Evolutionary conservation across 345 rosid genomes (phyloP).

Genomic region (Clarkia xantiana): DNA sequence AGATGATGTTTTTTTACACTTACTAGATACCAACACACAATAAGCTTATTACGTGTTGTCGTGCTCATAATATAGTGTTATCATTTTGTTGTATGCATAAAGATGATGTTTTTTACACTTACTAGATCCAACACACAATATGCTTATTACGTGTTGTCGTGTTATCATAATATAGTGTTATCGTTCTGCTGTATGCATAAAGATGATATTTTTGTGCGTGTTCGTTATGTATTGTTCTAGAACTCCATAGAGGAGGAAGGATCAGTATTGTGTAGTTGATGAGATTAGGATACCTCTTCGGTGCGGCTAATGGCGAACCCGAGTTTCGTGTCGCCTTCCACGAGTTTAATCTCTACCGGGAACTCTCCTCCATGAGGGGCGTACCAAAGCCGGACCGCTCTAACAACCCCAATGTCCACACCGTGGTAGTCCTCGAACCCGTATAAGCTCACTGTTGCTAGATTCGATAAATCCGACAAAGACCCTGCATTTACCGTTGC

Average conservation of each 20-base stretch:
- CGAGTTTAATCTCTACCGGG: slow-evolving; percentile 52
- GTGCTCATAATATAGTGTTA: too few species aligned
- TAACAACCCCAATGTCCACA: slow-evolving; percentile 88
- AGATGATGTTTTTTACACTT: too few species aligned
- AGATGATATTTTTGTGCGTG: too few species aligned
- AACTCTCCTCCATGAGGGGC: slow-evolving; percentile 63
- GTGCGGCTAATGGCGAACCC: slow-evolving; percentile 98
- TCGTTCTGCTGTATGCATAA: too few species aligned
- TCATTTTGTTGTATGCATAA: too few species aligned
- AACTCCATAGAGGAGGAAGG: not conserved
- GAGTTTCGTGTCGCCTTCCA: slow-evolving; percentile 66
- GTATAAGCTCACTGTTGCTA: slow-evolving; percentile 63
- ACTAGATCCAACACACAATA: too few species aligned
- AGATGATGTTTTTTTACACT: not conserved
- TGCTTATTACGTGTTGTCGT: too few species aligned
- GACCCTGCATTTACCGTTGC: slow-evolving; percentile 75
- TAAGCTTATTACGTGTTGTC: too few species aligned
- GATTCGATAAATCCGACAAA: slow-evolving; percentile 61
- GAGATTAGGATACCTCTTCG: slow-evolving; percentile 48
- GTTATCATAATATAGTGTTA: too few species aligned
- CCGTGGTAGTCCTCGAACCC: slow-evolving; percentile 99
- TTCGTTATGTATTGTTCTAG: too few species aligned
- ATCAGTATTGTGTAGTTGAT: not conserved
- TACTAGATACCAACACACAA: not conserved
- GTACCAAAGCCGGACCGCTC: slow-evolving; percentile 90